These are phyloP conservation scores for Mycogone perniciosa DNA, from an alignment of 2,329 filamentous ascomycete genomes.

Conservation along the genomic window DNA sequence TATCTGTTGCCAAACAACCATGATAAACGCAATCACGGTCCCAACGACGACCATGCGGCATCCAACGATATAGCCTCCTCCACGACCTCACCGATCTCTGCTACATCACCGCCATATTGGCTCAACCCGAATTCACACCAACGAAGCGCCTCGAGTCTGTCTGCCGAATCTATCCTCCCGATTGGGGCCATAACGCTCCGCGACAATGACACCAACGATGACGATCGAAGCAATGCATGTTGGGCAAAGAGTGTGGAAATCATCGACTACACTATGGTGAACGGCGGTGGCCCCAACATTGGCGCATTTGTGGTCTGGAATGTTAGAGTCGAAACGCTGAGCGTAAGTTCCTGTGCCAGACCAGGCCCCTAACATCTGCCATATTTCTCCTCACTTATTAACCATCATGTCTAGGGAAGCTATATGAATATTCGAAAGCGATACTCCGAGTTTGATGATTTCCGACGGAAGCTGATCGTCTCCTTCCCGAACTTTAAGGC, in stretches of 20 bases:
- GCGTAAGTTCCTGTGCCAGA: slow-evolving; percentile 46
- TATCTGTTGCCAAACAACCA: background rate
- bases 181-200: slow-evolving; percentile 53
- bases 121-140: slow-evolving; percentile 27
- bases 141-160: slow-evolving; percentile 38
- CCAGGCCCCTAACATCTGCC: slow-evolving; percentile 14
- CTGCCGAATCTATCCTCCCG: slow-evolving; percentile 43
- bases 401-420: slow-evolving; percentile 39
- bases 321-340: slow-evolving; percentile 78
- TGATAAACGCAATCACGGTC: background rate
- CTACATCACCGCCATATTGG: slow-evolving; percentile 42
- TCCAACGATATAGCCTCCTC: slow-evolving; percentile 19
- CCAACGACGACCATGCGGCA: slow-evolving; percentile 10
- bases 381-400: background rate
- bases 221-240: slow-evolving; percentile 50
- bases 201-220: slow-evolving; percentile 53
- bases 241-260: slow-evolving; percentile 60
- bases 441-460: slow-evolving; percentile 89
- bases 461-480: slow-evolving; percentile 64
- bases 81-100: slow-evolving; percentile 22
- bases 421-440: slow-evolving; percentile 60
- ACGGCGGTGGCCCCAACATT: slow-evolving; percentile 49
- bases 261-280: slow-evolving; percentile 50
- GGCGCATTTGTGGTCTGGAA: slow-evolving; percentile 98
- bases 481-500: slow-evolving; percentile 80